Evolutionary conservation across 805 yeast genomes (phyloP), one percentile per base, ranked within the genome.

Genomic region (Ascoidea rubescens): DNA sequence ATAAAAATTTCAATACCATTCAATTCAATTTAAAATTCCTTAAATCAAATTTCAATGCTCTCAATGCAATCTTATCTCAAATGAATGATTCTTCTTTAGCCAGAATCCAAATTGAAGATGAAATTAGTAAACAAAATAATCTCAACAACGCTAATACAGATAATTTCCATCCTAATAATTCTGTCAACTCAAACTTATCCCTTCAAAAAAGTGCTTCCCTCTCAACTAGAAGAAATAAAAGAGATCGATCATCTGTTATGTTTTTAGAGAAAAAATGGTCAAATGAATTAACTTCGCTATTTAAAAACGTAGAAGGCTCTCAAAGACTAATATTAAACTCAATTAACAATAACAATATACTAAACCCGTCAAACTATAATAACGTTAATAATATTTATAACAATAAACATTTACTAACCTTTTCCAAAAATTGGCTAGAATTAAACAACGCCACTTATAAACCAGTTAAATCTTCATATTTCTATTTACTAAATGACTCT

Each of bases 251-350:
- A 55, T 80, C 89, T 52, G 79, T 88, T 50, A 59, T 84, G 51
- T 78, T 86, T 51, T 68, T 89, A 50, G 91, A 87, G 63, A 81
- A 81, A 59, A 77, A 85, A 71, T 88, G 96, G 96, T 84, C 81
- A 14, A 71, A 72, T 47, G 88, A 85, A 60, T 69, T 89, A 61
- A 78, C 76, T 52, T 74, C 78, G 6, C 67, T 89, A 50, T 88
- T 83, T 64, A 80, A 80, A 58, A 87, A 84, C 56, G 95, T 90
- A 14, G 96, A 90, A 57, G 95, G 96, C n/a, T 89, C 95, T 0
- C 90, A 86, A 59, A 85, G 85, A 60, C 78, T 75, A 54, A 21
- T 21, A 21, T 71, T 89, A 45, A 84, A 88, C 21, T 79, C 86
- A 1, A 64, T 77, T 5, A 87, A 90, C 0, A 93, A 90, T 4